Percentiles rank a stretch among this genome's conserved stretches.
phyloP scores from a whole-genome alignment of 2,329 filamentous ascomycete genomes.

The Aureobasidium lini region DNA sequence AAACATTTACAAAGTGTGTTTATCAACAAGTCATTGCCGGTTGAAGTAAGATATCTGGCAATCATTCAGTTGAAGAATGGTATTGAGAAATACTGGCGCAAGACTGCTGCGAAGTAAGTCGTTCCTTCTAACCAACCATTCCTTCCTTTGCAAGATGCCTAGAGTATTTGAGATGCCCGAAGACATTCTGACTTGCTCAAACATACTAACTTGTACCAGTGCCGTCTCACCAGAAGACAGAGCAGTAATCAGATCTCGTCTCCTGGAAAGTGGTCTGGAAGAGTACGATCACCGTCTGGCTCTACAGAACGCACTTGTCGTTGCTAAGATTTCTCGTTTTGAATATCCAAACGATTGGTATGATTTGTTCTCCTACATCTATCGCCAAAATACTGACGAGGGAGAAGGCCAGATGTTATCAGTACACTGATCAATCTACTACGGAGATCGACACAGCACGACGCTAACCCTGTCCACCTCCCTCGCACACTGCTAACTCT shows the following conservation, averaged over 20 bases:
- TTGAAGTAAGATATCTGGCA: constrained; percentile 77
- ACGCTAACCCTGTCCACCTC: constrained; percentile 53
- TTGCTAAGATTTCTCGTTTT: constrained; percentile 80
- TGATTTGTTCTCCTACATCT: constrained; percentile 17
- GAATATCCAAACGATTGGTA: constrained; percentile 86
- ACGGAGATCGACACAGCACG: constrained; percentile 45
- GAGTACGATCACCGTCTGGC: constrained; percentile 71
- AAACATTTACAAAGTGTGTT: constrained; percentile 57
- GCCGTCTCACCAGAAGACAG: constrained; percentile 65
- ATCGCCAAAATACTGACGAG: not conserved
- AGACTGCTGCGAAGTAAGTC: constrained; percentile 58
- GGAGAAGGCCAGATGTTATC: constrained; percentile 38
- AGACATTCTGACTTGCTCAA: not conserved
- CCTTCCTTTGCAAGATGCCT: not conserved
- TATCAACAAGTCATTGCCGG: constrained; percentile 67
- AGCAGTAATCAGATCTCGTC: constrained; percentile 61
- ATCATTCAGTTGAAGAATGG: constrained; percentile 95
- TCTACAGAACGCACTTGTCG: constrained; percentile 78
- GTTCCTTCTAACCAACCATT: not conserved
- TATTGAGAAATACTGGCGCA: constrained; percentile 91
- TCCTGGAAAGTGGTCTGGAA: constrained; percentile 68
- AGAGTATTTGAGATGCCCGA: not conserved
- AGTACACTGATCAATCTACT: constrained; percentile 54
- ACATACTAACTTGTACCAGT: constrained; percentile 28
- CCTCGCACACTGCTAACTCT: constrained; percentile 68